Evolutionary conservation across 2,329 filamentous ascomycete species (phyloP).

Genomic region (Aspergillus sp.): DNA sequence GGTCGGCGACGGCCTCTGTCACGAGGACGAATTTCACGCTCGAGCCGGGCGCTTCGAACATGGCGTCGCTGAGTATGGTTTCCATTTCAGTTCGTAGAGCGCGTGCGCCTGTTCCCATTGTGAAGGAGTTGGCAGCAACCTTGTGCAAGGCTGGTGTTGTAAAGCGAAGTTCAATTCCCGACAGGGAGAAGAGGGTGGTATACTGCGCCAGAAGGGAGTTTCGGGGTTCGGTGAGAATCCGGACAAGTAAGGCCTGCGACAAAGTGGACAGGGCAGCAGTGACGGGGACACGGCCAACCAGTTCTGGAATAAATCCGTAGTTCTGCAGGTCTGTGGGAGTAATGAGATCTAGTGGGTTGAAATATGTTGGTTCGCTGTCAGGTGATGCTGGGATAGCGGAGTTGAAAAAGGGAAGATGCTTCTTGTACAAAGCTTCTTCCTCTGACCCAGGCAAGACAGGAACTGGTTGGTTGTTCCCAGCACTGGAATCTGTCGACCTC

Average conservation of each 20-base stretch:
- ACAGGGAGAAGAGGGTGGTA: constrained; percentile 78
- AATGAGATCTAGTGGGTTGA: constrained; percentile 64
- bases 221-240: constrained; percentile 86
- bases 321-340: constrained; percentile 72
- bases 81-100: constrained; percentile 79
- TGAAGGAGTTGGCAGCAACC: constrained; percentile 66
- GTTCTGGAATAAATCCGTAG: constrained; percentile 88
- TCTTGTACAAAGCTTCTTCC: constrained; percentile 55
- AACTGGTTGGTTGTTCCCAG: constrained; percentile 35
- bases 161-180: constrained; percentile 71
- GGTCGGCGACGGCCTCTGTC: constrained; percentile 63
- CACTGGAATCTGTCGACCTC: constrained; percentile 16
- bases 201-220: constrained; percentile 89
- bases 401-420: constrained; percentile 55
- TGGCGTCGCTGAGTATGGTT: constrained; percentile 69
- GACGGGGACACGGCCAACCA: constrained; percentile 93
- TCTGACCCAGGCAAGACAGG: constrained; percentile 60
- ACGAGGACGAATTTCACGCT: constrained; percentile 68
- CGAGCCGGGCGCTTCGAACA: constrained; percentile 69
- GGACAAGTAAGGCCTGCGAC: constrained; percentile 62
- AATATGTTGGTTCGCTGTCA: constrained; percentile 42
- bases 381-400: constrained; percentile 47
- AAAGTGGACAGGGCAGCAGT: constrained; percentile 80
- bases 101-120: constrained; percentile 73
- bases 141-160: constrained; percentile 76